Base-by-base conservation (phyloP, 2,329 filamentous ascomycete genomes). In the Eurotiales sp. region DNA sequence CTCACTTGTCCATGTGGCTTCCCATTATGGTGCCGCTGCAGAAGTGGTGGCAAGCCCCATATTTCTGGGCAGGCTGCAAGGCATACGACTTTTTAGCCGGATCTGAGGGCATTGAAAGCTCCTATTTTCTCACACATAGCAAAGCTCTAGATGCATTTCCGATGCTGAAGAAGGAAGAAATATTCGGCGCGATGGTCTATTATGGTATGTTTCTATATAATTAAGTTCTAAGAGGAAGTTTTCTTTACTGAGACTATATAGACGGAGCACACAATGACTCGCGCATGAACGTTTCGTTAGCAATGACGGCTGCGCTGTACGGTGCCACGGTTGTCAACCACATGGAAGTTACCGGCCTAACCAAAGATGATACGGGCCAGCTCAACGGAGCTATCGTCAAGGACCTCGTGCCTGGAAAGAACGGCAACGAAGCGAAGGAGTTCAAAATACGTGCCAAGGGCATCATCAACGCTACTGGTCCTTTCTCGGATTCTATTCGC, bases 211-310 rank as follows among this genome's bases (percentile, higher is more conserved):
- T 19, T 8, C n/a, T 21, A 25, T 34, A 10, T 14, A 19, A 14
- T 12, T 7, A 4, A 29, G 8, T 39, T 41, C 12, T 2, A 4
- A 30, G 10, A 11, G 17, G 25, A 27, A 27, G 22, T 8, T 14
- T 43, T 39, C 11, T 17, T 40, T 32, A 27, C 19, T 27, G 37
- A 39, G 57, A 63, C 54, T 65, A 7, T 23, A 21, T 52, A 80
- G 89, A 95, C 72, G 90, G 90, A 60, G 88, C 88, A 25, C 90
- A 95, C 72, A 95, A 95, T 64, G 90, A 95, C 69, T 93, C 89
- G 17, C 83, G 90, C 45, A 95, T 95, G 89, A 95, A 95, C 65
- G 86, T 93, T 23, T 91, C 88, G 8, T 77, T 95, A 52, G 89
- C 88, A 17, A 88, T 92, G 83, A 95, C 90, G 15, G 88, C 89